These are phyloP conservation scores for Lippia alba DNA, from an alignment of 305 asterid genomes.

Conservation along the genomic window DNA sequence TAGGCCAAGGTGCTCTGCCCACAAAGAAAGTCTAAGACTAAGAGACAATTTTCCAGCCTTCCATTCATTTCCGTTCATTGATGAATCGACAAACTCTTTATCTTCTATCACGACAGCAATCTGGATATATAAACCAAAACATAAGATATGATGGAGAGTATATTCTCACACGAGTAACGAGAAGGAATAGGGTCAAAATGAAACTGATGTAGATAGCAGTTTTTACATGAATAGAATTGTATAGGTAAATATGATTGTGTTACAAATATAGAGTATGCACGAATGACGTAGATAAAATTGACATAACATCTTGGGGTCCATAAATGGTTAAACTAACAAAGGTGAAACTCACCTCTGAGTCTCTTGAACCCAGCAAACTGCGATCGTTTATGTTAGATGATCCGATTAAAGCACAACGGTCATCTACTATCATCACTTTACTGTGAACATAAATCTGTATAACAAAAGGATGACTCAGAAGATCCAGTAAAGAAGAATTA, in stretches of 20 bases:
- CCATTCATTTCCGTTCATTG: slow-evolving; percentile 82
- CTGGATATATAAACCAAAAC: slow-evolving; percentile 46
- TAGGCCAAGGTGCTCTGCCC: slow-evolving; percentile 96
- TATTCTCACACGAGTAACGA: background rate
- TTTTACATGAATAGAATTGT: background rate
- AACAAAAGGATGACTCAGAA: slow-evolving; percentile 23
- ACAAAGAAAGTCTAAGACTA: slow-evolving; percentile 78
- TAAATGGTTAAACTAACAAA: slow-evolving; percentile 16
- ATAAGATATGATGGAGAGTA: background rate
- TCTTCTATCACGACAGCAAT: slow-evolving; percentile 86
- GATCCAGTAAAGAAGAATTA: slow-evolving; percentile 21
- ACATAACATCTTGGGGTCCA: too few species aligned
- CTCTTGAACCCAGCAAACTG: slow-evolving; percentile 96
- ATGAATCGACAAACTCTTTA: slow-evolving; percentile 77
- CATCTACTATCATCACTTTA: slow-evolving; percentile 95
- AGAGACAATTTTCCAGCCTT: slow-evolving; percentile 85
- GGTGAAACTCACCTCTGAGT: slow-evolving; percentile 71
- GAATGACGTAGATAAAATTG: background rate
- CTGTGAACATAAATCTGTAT: slow-evolving; percentile 90
- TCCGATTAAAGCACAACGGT: slow-evolving; percentile 76
- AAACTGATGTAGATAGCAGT: background rate
- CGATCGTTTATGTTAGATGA: slow-evolving; percentile 96
- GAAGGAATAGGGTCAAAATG: background rate
- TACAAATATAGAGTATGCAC: background rate
- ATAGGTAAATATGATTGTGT: background rate